Conservation (phyloP, 768 basidiomycete genomes). For the Xerocomus potaroensis region DNA sequence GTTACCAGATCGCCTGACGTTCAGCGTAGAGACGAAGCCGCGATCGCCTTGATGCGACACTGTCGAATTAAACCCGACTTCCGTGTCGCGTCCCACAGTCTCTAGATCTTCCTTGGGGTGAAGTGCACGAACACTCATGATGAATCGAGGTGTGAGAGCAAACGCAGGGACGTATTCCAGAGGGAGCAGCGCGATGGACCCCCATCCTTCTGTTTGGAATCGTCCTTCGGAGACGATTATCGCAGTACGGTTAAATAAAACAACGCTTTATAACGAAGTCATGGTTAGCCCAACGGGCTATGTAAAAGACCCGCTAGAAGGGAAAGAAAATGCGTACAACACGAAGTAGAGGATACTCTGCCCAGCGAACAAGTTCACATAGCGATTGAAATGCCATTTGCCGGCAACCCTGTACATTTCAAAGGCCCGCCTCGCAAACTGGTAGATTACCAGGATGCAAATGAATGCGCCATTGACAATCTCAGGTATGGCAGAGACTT, state of each 20-base stretch:
- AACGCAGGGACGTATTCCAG: conserved; percentile 6
- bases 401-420: conserved; percentile 4
- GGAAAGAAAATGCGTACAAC: conserved; percentile 3
- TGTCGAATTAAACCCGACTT: neutral
- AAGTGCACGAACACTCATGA: conserved; percentile 4
- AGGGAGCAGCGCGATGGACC: neutral
- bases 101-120: neutral
- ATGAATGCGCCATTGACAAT: conserved; percentile 1
- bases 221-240: conserved; percentile 1
- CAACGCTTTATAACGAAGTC: neutral
- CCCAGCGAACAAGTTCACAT: conserved; percentile 3
- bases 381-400: conserved; percentile 5
- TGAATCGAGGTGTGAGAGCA: conserved; percentile 10
- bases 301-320: too few species aligned
- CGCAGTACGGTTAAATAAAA: conserved; percentile 6
- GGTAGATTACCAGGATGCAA: conserved; percentile 3
- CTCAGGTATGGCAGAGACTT: neutral
- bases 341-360: conserved; percentile 12
- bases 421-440: neutral
- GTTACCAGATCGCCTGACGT: neutral
- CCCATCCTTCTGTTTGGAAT: conserved; percentile 3
- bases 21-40: neutral
- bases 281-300: neutral
- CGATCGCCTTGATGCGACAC: neutral
- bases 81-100: neutral